Evolutionary conservation across 2,329 filamentous ascomycete species (phyloP), one percentile per base, ranked within the genome.

Genomic region (Allantophomopsis cytisporea): DNA sequence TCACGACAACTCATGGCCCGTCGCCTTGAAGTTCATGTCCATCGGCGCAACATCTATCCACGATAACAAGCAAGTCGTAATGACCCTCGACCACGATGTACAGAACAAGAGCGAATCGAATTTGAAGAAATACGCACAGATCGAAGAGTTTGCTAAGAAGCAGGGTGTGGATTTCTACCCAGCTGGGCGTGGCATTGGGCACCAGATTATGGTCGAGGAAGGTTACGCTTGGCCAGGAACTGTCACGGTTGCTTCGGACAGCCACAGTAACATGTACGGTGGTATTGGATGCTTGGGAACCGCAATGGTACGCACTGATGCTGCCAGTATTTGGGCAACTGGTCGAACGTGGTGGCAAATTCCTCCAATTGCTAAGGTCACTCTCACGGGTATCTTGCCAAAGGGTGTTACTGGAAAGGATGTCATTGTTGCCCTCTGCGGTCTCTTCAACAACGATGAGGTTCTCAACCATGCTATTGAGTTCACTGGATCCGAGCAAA

Each of bases 391-490:
- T 6, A 60, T 73, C 1, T 63, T 94, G 6, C 88, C 85, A 0
- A 63, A 65, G 1, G 88, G 88, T 10, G 87, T 94, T 1, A 86
- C 82, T 0, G 89, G 87, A 21, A 96, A 98, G 60, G 91, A 96
- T 57, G 83, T 94, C 11, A 96, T 96, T 47, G 73, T 95, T 18
- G 84, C 86, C 1, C 69, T 96, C 1, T 93, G 85, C 49, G 84
- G 83, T 1, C 62, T 94, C 0, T 93, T 96, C 65, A 83, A 83
- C 60, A 76, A 82, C 39, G 81, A 86, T 49, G 85, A 94, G 35
- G 89, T 95, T 0, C 68, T 95, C 12, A 96, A 96, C 61, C 86
- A 94, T 54, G 77, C 77, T 5, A 79, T 96, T 43, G 89, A 96
- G 54, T 94, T 95, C 52, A 77, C 76, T 0, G 89, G 88, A 11